phyloP scores from a whole-genome alignment of 2,329 filamentous ascomycete species.

The Penicillium sp. region DNA sequence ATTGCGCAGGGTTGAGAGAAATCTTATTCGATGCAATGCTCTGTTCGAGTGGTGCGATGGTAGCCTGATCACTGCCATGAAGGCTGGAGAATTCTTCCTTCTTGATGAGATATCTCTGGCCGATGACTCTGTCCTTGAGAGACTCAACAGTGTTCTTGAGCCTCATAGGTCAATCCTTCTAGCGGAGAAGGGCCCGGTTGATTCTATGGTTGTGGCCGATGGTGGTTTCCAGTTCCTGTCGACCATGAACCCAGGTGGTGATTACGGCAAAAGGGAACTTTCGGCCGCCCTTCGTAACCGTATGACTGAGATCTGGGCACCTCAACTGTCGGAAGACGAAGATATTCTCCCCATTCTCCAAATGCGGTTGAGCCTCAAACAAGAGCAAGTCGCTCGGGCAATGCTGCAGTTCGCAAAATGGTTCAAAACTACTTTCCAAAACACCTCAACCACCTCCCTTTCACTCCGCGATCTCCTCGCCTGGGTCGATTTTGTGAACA shows the following conservation, averaged over 20 bases:
- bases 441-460: conserved; percentile 69
- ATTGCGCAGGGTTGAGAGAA: conserved; percentile 41
- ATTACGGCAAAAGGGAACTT: conserved; percentile 96
- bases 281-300: conserved; percentile 92
- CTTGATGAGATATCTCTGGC: conserved; percentile 97
- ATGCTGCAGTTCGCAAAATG: conserved; percentile 88
- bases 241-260: conserved; percentile 98
- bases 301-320: conserved; percentile 98
- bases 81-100: conserved; percentile 80
- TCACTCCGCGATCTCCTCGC: conserved; percentile 89
- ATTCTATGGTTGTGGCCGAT: conserved; percentile 71
- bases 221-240: conserved; percentile 92
- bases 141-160: conserved; percentile 94
- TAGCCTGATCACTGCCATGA: conserved; percentile 90
- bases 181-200: conserved; percentile 84
- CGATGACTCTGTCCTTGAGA: conserved; percentile 93
- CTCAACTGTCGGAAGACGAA: conserved; percentile 73
- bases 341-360: conserved; percentile 84
- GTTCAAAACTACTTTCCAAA: conserved; percentile 79
- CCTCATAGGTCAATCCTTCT: conserved; percentile 78
- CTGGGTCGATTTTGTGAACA: conserved; percentile 91
- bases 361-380: conserved; percentile 61
- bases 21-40: conserved; percentile 65
- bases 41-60: conserved; percentile 97
- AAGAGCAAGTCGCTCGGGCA: conserved; percentile 56